phyloP scores from a whole-genome alignment of 2,329 filamentous ascomycete genomes.

The Helotiales sp. region DNA sequence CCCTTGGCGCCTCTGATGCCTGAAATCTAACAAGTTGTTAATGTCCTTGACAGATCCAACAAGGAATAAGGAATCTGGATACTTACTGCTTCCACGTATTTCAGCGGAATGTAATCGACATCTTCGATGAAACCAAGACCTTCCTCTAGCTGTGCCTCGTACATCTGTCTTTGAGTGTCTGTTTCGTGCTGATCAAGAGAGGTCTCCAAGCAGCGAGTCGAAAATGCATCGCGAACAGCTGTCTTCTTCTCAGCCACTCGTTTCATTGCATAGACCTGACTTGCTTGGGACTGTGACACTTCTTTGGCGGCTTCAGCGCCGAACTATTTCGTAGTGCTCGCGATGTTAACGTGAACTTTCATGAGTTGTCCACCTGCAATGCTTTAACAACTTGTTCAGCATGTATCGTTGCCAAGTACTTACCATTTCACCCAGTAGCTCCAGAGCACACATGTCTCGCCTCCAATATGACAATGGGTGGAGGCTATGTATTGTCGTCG shows the following conservation, averaged over 20 bases:
- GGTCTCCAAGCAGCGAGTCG: slow-evolving; percentile 20
- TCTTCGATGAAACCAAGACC: slow-evolving; percentile 11
- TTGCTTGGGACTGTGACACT: slow-evolving; percentile 40
- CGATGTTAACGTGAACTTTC: background rate
- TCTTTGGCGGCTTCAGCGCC: slow-evolving; percentile 39
- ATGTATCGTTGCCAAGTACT: slow-evolving; percentile 6
- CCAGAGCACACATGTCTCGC: slow-evolving; percentile 43
- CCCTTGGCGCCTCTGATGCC: slow-evolving; percentile 28
- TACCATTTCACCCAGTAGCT: slow-evolving; percentile 42
- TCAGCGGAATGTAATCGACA: slow-evolving; percentile 6
- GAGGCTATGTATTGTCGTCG: slow-evolving; percentile 12
- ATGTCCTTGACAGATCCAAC: background rate
- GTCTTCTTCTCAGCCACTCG: slow-evolving; percentile 40
- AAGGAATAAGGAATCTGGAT: background rate
- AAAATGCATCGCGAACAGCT: slow-evolving; percentile 42
- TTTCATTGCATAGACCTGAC: slow-evolving; percentile 40
- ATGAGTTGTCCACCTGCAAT: background rate
- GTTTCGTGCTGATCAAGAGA: slow-evolving; percentile 16
- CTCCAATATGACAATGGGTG: slow-evolving; percentile 28
- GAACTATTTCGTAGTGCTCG: background rate
- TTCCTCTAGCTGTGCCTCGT: slow-evolving; percentile 18
- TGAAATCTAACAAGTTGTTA: slow-evolving; percentile 3
- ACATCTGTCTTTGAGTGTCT: slow-evolving; percentile 6
- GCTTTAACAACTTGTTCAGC: background rate
- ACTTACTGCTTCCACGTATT: slow-evolving; percentile 20